Evolutionary conservation across 179 eudicot species (phyloP).

Genomic region (Sideroxylon spinosum): DNA sequence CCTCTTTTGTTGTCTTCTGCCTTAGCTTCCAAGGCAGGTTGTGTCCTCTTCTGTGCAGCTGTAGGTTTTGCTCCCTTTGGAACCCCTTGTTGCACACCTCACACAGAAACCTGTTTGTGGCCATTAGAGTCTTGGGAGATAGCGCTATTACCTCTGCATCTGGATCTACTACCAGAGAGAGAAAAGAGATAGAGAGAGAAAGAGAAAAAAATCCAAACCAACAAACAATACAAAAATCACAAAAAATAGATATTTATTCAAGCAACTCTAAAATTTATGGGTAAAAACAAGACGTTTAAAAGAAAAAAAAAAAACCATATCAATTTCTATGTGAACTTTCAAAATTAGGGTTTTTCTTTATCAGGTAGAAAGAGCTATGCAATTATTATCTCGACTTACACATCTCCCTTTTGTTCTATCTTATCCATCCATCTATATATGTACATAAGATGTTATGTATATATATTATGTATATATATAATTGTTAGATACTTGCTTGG

Average conservation of each 20-base stretch:
- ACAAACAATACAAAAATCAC: not conserved
- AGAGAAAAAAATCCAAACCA: slow-evolving; percentile 6
- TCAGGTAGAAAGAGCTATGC: not conserved
- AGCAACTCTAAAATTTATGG: slow-evolving; percentile 4
- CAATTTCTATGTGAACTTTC: slow-evolving; percentile 28
- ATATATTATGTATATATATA: slow-evolving; percentile 11
- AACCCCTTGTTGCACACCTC: slow-evolving; percentile 42
- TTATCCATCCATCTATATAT: no score
- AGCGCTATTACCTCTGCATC: slow-evolving; percentile 39
- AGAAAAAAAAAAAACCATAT: slow-evolving; percentile 30
- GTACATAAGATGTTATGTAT: slow-evolving; percentile 3
- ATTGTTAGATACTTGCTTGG: slow-evolving; percentile 50
- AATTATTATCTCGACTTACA: not conserved
- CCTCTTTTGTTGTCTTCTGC: slow-evolving; percentile 39
- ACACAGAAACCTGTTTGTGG: slow-evolving; percentile 36
- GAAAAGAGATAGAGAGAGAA: not conserved
- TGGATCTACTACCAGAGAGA: slow-evolving; percentile 25
- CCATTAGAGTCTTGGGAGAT: slow-evolving; percentile 45
- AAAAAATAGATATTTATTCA: not conserved
- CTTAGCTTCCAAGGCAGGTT: slow-evolving; percentile 39
- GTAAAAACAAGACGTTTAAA: not conserved
- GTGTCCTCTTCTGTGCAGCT: slow-evolving; percentile 41
- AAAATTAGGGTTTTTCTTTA: slow-evolving; percentile 38
- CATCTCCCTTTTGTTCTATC: not conserved
- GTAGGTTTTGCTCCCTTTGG: slow-evolving; percentile 37